Base-by-base conservation (phyloP, 371 early-diverging fungal species). In the Saksenaea vasiformis region DNA sequence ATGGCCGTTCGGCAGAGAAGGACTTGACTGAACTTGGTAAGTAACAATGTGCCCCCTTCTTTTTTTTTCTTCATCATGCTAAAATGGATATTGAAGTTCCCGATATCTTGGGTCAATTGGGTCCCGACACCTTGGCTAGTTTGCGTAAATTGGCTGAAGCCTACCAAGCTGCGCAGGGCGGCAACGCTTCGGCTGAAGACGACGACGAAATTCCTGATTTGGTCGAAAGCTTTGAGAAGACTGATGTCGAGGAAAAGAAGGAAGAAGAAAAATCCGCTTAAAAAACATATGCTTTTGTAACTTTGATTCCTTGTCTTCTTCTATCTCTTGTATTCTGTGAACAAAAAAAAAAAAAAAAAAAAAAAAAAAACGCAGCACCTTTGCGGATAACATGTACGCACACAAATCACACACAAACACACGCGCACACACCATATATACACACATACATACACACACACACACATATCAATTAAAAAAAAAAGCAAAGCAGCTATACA, bases 101-200 rank as follows among this genome's bases (percentile, higher is more conserved):
- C 66, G 92, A 88, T 41, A 94, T 96, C 79, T 79, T 96, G 67
- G 84, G 80, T 79, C 95, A 95, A 77, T 78, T 96, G 58, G 96
- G 93, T 59, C 91, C 94, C 56, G 93, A 93, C 66, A 90, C 94
- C 26, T 80, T 94, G 63, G 83, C 83, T 66, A 82, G 77, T 70
- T 87, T 95, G 69, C 85, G 90, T 60, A 87, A 85, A 74, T 74
- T 93, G 34, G 90, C 93, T 56, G 90, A 90, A 77, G 72, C 82
- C 54, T 86, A 84, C 85, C 90, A 90, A 70, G 66, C 72, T 54
- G 58, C 66, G 59, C 75, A 76, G 61, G 75, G 78, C 34, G 70
- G 77, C 58, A 78, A 68, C 53, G 72, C 67, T 37, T 60, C 54
- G 47, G 63, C 47, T 36, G 83, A 73, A 27, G 62, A 72, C 24